Evolutionary conservation across 495 filamentous ascomycete species (phyloP).

Genomic region (Lophiotrema nucula): DNA sequence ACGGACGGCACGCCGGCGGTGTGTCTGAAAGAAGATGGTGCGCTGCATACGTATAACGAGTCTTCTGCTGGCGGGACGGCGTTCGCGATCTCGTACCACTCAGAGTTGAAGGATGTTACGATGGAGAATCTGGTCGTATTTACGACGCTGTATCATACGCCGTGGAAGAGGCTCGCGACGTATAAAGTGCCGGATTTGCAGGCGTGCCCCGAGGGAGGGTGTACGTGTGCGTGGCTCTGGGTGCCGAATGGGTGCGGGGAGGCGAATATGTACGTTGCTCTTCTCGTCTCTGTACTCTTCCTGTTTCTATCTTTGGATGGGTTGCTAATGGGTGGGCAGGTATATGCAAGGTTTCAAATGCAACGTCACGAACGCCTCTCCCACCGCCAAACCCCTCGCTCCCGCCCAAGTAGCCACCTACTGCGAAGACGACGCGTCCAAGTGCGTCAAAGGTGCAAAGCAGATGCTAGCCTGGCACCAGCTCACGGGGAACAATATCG

Average conservation of each 20-base stretch:
- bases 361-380: conserved; percentile 49
- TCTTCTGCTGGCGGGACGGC: conserved; percentile 50
- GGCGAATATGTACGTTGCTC: conserved; percentile 41
- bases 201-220: conserved; percentile 51
- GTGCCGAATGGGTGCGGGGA: conserved; percentile 52
- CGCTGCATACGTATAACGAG: conserved; percentile 49
- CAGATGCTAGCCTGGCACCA: conserved; percentile 57
- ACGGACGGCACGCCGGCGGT: conserved; percentile 25
- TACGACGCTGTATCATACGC: conserved; percentile 49
- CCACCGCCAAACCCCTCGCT: conserved; percentile 41
- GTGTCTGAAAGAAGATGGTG: conserved; percentile 40
- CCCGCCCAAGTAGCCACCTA: conserved; percentile 45
- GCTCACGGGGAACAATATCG: conserved; percentile 45
- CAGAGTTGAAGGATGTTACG: conserved; percentile 47
- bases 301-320: background rate
- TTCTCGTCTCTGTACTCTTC: too few species aligned
- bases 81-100: conserved; percentile 55
- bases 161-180: conserved; percentile 50
- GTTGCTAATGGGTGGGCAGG: conserved; percentile 3
- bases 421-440: conserved; percentile 44
- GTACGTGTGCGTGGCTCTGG: conserved; percentile 59
- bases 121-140: conserved; percentile 57
- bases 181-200: conserved; percentile 52
- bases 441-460: conserved; percentile 54
- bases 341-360: conserved; percentile 58